phyloP scores from a whole-genome alignment of 2,329 filamentous ascomycete genomes.

The Alternaria alternata region DNA sequence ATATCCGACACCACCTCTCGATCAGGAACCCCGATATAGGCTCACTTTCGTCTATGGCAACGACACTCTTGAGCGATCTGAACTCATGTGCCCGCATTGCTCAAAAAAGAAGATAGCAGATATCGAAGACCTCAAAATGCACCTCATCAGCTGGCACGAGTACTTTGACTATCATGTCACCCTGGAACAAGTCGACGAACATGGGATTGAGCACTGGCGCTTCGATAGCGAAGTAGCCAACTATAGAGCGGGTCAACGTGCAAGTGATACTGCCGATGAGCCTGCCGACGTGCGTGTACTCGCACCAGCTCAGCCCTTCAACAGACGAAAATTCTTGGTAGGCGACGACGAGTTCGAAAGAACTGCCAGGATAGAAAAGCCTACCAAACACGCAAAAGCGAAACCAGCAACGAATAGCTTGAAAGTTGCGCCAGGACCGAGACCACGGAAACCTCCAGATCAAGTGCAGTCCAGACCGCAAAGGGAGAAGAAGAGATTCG shows the following conservation, averaged over 20 bases:
- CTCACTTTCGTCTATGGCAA: constrained; percentile 25
- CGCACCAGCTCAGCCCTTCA: constrained; percentile 46
- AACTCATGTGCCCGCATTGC: constrained; percentile 33
- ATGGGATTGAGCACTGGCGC: constrained; percentile 24
- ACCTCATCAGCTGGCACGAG: constrained; percentile 47
- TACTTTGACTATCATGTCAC: constrained; percentile 39
- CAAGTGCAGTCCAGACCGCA: constrained; percentile 25
- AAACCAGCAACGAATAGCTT: neutral
- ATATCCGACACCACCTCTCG: constrained; percentile 16
- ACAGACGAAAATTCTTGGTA: constrained; percentile 45
- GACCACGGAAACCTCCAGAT: constrained; percentile 23
- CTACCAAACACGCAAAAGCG: neutral
- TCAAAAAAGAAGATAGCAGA: constrained; percentile 8
- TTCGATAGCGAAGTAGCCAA: constrained; percentile 31
- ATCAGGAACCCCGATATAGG: constrained; percentile 22
- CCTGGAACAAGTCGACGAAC: constrained; percentile 12
- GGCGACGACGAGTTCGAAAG: constrained; percentile 41
- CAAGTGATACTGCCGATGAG: constrained; percentile 36
- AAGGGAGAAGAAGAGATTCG: constrained; percentile 34
- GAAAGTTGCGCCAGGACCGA: neutral
- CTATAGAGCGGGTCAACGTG: constrained; percentile 29
- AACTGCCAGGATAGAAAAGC: constrained; percentile 18
- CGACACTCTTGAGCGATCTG: constrained; percentile 14
- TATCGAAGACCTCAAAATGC: constrained; percentile 43
- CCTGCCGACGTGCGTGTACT: constrained; percentile 42